Base-by-base conservation (phyloP, 768 basidiomycete genomes). In the Pisolithus tinctorius region DNA sequence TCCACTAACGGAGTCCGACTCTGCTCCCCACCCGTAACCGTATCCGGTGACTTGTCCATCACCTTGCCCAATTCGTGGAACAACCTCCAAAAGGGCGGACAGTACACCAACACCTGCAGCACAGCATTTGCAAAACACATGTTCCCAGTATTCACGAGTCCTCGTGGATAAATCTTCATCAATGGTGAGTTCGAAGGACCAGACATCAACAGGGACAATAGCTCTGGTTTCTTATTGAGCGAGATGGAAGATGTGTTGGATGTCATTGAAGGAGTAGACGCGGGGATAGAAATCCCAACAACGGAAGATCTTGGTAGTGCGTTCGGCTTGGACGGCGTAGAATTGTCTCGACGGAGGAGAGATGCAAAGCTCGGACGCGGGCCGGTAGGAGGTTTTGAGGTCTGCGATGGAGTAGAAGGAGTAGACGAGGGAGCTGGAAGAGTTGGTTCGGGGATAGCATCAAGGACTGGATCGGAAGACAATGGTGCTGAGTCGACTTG, bases 91-190 rank as follows among this genome's bases (percentile, higher is more conserved):
- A 98, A 97, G 1, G 88, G 90, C n/a, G 80, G 77, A 59, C 87
- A 92, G 67, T 93, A 95, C 1, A 94, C 79, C 27, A 99, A 75
- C 1, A 88, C 81, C 71, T 98, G 95, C 29, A 99, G 72, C 23
- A 97, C 88, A 0, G 93, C 83, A 61, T 97, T 99, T 27, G 93
- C 93, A 63, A 97, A 99, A 66, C 95, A 99, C 84, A 97, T 85
- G 69, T 99, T 99, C 0, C 95, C 94, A 2, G 82, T 86, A 68
- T 99, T 99, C 58, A 98, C 76, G 45, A 99, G 71, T 4, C 95
- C 95, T 13, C 94, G 76, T 0, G 90, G 82, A 6, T 75, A 72
- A 31, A 89, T 78, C 45, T 65, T 68, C 34, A 64, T 51, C 36
- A 25, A 6, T 9, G 58, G 49, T 1, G 56, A 60, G 4, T 56